Percentiles rank a stretch among this genome's conserved stretches.
Evolutionary conservation across 176 grass and related monocot species (phyloP).

Genomic region (Poa pratensis): DNA sequence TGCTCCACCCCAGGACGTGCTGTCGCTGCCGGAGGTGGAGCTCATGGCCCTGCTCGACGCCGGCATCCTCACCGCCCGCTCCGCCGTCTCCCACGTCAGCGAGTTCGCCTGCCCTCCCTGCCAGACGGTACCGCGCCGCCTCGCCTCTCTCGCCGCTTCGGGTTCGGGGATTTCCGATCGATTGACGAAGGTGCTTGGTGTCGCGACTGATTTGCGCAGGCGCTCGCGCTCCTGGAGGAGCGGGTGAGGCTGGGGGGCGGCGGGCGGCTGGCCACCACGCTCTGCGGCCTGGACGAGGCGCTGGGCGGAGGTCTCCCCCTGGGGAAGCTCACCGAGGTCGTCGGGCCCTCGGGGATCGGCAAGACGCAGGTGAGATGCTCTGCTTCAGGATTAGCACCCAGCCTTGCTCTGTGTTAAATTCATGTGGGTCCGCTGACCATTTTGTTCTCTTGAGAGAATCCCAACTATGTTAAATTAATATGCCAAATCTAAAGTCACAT

Average conservation of each 20-base stretch:
- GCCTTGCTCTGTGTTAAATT: background rate
- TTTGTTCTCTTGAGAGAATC: background rate
- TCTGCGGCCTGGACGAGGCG: slow-evolving; percentile 73
- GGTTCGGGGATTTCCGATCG: background rate
- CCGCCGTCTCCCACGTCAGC: slow-evolving; percentile 68
- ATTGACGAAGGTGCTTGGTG: background rate
- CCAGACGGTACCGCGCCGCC: slow-evolving; percentile 61
- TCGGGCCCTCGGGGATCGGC: slow-evolving; percentile 88
- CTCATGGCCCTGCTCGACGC: slow-evolving; percentile 75
- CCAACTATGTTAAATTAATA: background rate
- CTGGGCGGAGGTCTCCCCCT: slow-evolving; percentile 76
- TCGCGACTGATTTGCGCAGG: slow-evolving; percentile 4
- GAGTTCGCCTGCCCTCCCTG: slow-evolving; percentile 80
- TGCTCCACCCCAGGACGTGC: slow-evolving; percentile 60
- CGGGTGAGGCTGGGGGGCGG: slow-evolving; percentile 45
- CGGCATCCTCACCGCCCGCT: slow-evolving; percentile 51
- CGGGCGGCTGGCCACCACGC: slow-evolving; percentile 66
- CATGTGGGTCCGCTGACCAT: no score
- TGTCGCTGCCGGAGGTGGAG: slow-evolving; percentile 88
- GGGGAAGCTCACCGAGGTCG: slow-evolving; percentile 83
- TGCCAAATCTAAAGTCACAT: background rate
- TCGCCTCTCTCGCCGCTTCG: background rate
- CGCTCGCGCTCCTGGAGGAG: slow-evolving; percentile 49
- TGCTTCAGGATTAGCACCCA: background rate
- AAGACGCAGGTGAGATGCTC: slow-evolving; percentile 77